Conservation (phyloP, 306 rosid species). For the Lithocarpus polystachyus region DNA sequence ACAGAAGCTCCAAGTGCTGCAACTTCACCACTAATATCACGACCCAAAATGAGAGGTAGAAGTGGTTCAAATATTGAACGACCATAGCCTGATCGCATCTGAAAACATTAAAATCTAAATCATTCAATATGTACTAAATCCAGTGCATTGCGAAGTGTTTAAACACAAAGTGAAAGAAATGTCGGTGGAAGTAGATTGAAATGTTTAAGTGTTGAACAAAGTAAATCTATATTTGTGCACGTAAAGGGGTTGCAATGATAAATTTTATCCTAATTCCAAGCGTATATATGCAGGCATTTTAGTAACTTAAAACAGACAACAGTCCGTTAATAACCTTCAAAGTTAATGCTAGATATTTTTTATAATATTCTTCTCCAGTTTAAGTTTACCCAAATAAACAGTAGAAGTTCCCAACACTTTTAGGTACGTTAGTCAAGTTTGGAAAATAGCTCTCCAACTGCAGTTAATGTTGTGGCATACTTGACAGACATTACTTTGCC, state of each 20-base stretch:
- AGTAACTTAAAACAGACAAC: not conserved
- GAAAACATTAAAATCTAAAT: constrained; percentile 14
- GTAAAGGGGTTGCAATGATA: not conserved
- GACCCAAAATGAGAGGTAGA: constrained; percentile 85
- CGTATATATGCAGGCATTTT: not conserved
- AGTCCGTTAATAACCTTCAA: not conserved
- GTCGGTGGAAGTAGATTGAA: not conserved
- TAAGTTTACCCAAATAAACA: not conserved
- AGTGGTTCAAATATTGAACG: constrained; percentile 73
- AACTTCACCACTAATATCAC: constrained; percentile 94
- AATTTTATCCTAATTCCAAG: not conserved
- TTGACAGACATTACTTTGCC: not conserved
- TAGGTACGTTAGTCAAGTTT: not conserved
- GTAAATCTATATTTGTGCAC: not conserved
- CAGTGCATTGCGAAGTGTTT: not conserved
- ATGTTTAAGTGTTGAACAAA: not conserved
- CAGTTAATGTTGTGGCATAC: not conserved
- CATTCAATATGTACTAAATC: not conserved
- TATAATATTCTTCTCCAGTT: not conserved
- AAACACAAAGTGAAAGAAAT: not conserved
- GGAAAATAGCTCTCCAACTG: not conserved
- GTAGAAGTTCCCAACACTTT: not conserved
- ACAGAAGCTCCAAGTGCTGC: constrained; percentile 75
- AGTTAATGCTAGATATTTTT: no score
- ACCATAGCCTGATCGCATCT: constrained; percentile 96